Conservation (phyloP, 2,329 filamentous ascomycete species). For the Exophiala bonariae region DNA sequence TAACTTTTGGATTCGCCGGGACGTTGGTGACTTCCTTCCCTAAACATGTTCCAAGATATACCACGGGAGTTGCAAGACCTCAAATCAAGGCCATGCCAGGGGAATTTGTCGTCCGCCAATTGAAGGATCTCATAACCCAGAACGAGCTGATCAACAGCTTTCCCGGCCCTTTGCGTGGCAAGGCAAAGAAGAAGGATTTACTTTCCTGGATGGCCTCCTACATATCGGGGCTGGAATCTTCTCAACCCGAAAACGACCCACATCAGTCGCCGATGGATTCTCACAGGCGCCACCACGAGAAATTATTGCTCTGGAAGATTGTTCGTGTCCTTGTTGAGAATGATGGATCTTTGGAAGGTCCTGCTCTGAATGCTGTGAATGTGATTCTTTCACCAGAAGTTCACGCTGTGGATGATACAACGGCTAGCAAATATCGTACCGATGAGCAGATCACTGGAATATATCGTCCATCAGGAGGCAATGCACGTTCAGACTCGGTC, state of each 20-base stretch:
- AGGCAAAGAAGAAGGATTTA: conserved; percentile 94
- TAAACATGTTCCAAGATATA: conserved; percentile 82
- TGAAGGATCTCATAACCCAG: conserved; percentile 72
- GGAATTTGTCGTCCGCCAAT: conserved; percentile 73
- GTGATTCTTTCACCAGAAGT: conserved; percentile 67
- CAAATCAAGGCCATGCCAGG: conserved; percentile 81
- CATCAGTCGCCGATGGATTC: conserved; percentile 49
- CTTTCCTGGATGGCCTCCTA: conserved; percentile 75
- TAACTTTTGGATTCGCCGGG: conserved; percentile 86
- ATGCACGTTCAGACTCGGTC: conserved; percentile 62
- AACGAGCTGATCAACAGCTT: conserved; percentile 75
- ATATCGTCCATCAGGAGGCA: conserved; percentile 36
- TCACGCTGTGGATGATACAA: conserved; percentile 25
- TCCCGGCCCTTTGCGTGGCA: conserved; percentile 83
- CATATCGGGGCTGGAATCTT: conserved; percentile 70
- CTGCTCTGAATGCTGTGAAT: conserved; percentile 73
- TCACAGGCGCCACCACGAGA: conserved; percentile 73
- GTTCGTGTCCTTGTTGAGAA: conserved; percentile 78
- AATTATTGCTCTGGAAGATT: conserved; percentile 83
- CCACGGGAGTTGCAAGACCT: conserved; percentile 68
- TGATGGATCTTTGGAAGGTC: conserved; percentile 75
- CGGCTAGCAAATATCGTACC: conserved; percentile 33
- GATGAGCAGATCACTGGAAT: conserved; percentile 42
- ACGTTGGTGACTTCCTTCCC: conserved; percentile 82
- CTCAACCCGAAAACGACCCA: conserved; percentile 34